Percentiles rank a stretch among this genome's conserved stretches.
Conservation (phyloP, 768 basidiomycete species). For the Leccinum sublutescens region DNA sequence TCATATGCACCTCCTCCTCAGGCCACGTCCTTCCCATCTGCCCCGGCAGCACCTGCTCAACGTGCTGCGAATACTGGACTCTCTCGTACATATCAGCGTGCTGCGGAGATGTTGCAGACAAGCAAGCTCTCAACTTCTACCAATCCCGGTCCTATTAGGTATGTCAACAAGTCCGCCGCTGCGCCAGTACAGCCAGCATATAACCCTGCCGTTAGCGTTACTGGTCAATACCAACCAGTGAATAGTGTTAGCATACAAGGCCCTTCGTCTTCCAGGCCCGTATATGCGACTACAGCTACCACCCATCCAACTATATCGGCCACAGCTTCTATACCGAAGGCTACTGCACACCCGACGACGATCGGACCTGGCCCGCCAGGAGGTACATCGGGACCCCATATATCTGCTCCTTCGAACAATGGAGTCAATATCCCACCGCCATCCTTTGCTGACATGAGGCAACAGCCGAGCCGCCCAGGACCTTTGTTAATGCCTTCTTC, state of each 20-base stretch:
- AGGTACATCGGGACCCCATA: slow-evolving; percentile 11
- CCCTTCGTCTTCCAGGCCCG: slow-evolving; percentile 9
- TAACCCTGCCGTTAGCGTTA: background rate
- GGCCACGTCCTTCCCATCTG: slow-evolving; percentile 6
- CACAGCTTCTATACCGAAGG: slow-evolving; percentile 10
- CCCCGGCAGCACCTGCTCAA: slow-evolving; percentile 14
- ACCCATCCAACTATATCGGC: slow-evolving; percentile 2
- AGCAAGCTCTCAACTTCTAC: slow-evolving; percentile 14
- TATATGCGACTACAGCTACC: slow-evolving; percentile 2
- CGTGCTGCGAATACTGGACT: slow-evolving; percentile 16
- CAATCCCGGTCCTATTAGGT: background rate
- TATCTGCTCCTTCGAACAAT: slow-evolving; percentile 2
- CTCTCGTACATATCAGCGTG: slow-evolving; percentile 26
- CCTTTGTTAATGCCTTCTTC: slow-evolving; percentile 11
- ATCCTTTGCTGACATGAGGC: slow-evolving; percentile 18
- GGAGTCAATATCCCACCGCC: slow-evolving; percentile 9
- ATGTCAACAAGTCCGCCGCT: slow-evolving; percentile 8
- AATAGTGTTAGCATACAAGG: slow-evolving; percentile 8
- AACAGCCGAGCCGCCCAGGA: slow-evolving; percentile 21
- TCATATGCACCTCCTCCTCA: slow-evolving; percentile 26
- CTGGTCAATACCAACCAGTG: slow-evolving; percentile 12
- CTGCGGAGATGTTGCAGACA: slow-evolving; percentile 23
- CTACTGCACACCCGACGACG: slow-evolving; percentile 1
- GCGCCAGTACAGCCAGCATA: slow-evolving; percentile 6
- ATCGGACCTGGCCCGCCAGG: slow-evolving; percentile 2